Percentiles rank a stretch among this genome's conserved stretches.
Evolutionary conservation across 2,329 filamentous ascomycete species (phyloP).

Genomic region (Verticillium tricorpus): DNA sequence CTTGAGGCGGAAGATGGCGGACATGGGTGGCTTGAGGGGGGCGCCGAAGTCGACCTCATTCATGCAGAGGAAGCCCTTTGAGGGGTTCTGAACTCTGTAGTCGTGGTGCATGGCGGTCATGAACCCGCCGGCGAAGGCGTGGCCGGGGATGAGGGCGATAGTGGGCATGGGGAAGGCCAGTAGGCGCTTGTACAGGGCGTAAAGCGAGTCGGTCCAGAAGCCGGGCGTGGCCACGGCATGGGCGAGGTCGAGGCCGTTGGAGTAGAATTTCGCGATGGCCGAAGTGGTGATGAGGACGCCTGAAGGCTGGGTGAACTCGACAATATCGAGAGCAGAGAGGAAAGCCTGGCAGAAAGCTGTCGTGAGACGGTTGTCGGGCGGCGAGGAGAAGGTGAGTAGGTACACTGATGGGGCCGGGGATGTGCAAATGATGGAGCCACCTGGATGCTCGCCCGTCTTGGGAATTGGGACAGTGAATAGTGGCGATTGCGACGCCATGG

Average conservation of each 20-base stretch:
- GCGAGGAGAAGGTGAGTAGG: conserved; percentile 65
- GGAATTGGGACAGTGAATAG: conserved; percentile 59
- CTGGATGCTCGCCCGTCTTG: conserved; percentile 36
- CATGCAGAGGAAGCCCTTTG: conserved; percentile 69
- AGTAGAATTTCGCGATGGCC: conserved; percentile 73
- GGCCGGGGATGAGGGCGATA: conserved; percentile 72
- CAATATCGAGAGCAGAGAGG: conserved; percentile 66
- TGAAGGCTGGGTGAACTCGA: conserved; percentile 59
- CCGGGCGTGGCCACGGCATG: conserved; percentile 55
- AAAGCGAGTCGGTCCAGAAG: conserved; percentile 60
- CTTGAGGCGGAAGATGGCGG: conserved; percentile 69
- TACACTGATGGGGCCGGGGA: conserved; percentile 59
- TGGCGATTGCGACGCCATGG: conserved; percentile 23
- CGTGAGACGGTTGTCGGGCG: conserved; percentile 73
- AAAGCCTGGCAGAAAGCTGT: conserved; percentile 64
- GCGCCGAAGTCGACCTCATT: conserved; percentile 80
- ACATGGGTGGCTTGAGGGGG: conserved; percentile 70
- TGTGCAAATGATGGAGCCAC: conserved; percentile 59
- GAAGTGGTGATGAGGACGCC: conserved; percentile 75
- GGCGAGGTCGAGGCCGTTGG: conserved; percentile 74
- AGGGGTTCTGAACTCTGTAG: conserved; percentile 71
- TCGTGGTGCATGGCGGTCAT: conserved; percentile 81
- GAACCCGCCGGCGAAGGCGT: conserved; percentile 76
- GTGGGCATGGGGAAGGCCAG: conserved; percentile 73
- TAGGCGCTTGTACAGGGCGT: conserved; percentile 60